Evolutionary conservation across 805 yeast species (phyloP), one percentile per base, ranked within the genome.

Genomic region (Candida tammaniensis): DNA sequence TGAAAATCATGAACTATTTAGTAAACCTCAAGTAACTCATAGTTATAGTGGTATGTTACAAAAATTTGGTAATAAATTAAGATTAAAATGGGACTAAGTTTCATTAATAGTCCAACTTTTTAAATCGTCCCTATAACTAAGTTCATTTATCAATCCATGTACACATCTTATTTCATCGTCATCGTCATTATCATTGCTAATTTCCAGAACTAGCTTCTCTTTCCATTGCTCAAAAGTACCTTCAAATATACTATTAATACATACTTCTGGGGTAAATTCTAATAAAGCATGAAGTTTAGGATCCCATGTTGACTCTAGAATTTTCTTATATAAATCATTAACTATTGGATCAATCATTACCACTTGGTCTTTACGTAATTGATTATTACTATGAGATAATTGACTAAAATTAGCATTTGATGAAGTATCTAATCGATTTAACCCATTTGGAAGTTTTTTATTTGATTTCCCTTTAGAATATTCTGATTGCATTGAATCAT

Each of bases 201-300:
- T 16, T 24, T 30, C 44, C 36, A 35, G 28, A 31, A 33, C 35
- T 35, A 44, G 31, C 12, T 29, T 43, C 6, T 41, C 43, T 30
- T 50, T 45, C 32, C 44, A 48, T 23, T 56, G 51, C 1, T 45
- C 46, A 15, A 48, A 48, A 12, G 35, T 38, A 19, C 85, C 83
- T 18, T 74, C 70, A 38, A 86, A 72, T 2, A 89, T 82, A 55
- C 86, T 94, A 20, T 78, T 78, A 8, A 88, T 70, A 42, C 89
- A 76, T 38, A 80, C 85, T 31, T 72, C 71, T 0, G 96, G 91
- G 9, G 80, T 65, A 31, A 54, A 68, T 65, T 61, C 84, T 76
- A 64, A 52, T 29, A 60, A 55, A 36, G 64, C 64, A 52, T 57
- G 57, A 24, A 68, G 48, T 31, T 64, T 67, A 0, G 71, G 72